These are phyloP conservation scores for Chrysopogon serrulatus DNA, from an alignment of 176 grass and related monocot genomes.

Conservation along the genomic window DNA sequence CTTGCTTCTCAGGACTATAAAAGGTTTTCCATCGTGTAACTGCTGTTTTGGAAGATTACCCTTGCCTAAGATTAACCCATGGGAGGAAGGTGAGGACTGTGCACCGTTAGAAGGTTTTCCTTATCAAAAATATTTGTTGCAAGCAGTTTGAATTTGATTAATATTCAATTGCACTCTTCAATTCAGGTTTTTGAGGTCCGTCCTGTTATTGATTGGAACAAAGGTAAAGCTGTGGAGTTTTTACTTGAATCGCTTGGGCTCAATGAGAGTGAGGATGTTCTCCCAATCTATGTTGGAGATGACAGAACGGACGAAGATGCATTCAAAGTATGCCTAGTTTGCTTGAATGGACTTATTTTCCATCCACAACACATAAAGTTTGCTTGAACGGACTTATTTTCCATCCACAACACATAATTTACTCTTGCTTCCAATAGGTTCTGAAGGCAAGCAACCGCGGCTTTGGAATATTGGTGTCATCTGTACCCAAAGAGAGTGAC, in stretches of 20 bases:
- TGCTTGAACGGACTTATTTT: too few relatives aligned
- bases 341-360: not conserved
- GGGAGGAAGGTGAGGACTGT: slow-evolving; percentile 76
- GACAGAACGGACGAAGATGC: slow-evolving; percentile 96
- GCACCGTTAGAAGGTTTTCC: not conserved
- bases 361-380: too few relatives aligned
- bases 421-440: slow-evolving; percentile 38
- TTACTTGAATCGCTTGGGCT: slow-evolving; percentile 83
- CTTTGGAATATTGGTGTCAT: slow-evolving; percentile 90
- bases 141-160: not conserved
- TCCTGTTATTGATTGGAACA: slow-evolving; percentile 96
- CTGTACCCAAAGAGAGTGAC: slow-evolving; percentile 74
- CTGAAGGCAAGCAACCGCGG: slow-evolving; percentile 63
- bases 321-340: slow-evolving; percentile 63
- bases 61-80: slow-evolving; percentile 73
- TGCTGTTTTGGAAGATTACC: slow-evolving; percentile 68
- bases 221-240: slow-evolving; percentile 97
- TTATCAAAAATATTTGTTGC: not conserved
- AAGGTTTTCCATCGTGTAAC: slow-evolving; percentile 67
- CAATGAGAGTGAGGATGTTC: slow-evolving; percentile 53
- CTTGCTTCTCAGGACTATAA: slow-evolving; percentile 45
- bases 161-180: not conserved
- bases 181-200: slow-evolving; percentile 92
- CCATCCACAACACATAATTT: not conserved
- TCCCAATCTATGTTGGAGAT: slow-evolving; percentile 95